These are phyloP conservation scores for Neoboletus subvelutipes DNA, from an alignment of 768 basidiomycete species.

Conservation along the genomic window DNA sequence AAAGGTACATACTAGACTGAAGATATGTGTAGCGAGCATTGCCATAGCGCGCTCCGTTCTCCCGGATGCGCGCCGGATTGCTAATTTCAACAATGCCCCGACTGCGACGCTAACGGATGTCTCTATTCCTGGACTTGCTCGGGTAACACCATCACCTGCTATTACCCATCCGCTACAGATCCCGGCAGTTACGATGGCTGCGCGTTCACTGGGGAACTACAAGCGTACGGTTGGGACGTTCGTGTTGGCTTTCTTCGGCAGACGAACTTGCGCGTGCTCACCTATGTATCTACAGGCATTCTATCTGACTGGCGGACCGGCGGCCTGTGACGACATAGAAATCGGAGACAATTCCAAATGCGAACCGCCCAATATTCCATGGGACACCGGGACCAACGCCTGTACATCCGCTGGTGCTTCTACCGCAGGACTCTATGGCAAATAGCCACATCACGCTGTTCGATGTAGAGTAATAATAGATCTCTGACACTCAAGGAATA, in stretches of 20 bases:
- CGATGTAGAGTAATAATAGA: too few relatives aligned
- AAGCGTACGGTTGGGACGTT: neutral
- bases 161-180: conserved; percentile 2
- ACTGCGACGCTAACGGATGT: conserved; percentile 2
- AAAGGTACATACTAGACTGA: too few relatives aligned
- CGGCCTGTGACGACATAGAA: neutral
- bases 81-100: too few relatives aligned
- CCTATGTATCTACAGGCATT: neutral
- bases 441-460: neutral
- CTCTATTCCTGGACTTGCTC: conserved; percentile 10
- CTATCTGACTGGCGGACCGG: neutral
- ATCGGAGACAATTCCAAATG: conserved; percentile 1
- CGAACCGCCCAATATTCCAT: conserved; percentile 2
- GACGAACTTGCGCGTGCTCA: neutral
- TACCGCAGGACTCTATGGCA: neutral
- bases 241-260: neutral
- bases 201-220: neutral
- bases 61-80: too few relatives aligned
- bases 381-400: neutral
- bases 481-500: too few relatives aligned
- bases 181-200: conserved; percentile 1
- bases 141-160: conserved; percentile 2
- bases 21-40: too few relatives aligned
- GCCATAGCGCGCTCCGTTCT: too few relatives aligned
- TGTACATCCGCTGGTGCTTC: neutral